phyloP scores from a whole-genome alignment of 257 asterid genomes.

The Lithospermum erythrorhizon region DNA sequence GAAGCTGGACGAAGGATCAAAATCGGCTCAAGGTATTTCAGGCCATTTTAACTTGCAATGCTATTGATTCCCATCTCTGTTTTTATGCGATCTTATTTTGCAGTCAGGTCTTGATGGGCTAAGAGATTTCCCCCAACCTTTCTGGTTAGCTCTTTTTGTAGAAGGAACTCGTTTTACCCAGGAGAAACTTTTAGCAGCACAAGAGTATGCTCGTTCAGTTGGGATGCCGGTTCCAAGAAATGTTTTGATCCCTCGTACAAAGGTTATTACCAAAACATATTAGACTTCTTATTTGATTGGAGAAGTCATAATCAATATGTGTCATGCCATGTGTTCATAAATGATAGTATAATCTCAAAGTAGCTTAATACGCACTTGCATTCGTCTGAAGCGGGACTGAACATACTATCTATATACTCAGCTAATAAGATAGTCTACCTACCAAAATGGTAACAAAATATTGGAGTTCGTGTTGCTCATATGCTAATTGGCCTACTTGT shows the following conservation, averaged over 20 bases:
- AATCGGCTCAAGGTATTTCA: constrained; percentile 41
- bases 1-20: constrained; percentile 71
- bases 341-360: too few relatives aligned
- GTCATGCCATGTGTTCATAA: too few relatives aligned
- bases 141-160: constrained; percentile 73
- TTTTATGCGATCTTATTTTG: constrained; percentile 19
- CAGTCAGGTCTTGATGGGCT: constrained; percentile 52
- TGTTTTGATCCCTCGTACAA: constrained; percentile 72
- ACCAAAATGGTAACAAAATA: too few relatives aligned
- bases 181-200: constrained; percentile 61
- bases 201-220: constrained; percentile 46
- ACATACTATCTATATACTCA: too few relatives aligned
- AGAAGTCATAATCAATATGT: too few relatives aligned
- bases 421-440: too few relatives aligned
- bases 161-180: constrained; percentile 80
- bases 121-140: constrained; percentile 45
- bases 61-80: constrained; percentile 14
- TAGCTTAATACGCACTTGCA: too few relatives aligned
- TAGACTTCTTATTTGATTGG: too few relatives aligned
- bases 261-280: constrained; percentile 26
- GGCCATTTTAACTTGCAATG: constrained; percentile 6
- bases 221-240: constrained; percentile 62
- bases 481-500: neutral
- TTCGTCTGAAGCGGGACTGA: too few relatives aligned
- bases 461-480: neutral